Evolutionary conservation across 495 filamentous ascomycete genomes (phyloP), one percentile per base, ranked within the genome.

Genomic region (Copromyces sp.): DNA sequence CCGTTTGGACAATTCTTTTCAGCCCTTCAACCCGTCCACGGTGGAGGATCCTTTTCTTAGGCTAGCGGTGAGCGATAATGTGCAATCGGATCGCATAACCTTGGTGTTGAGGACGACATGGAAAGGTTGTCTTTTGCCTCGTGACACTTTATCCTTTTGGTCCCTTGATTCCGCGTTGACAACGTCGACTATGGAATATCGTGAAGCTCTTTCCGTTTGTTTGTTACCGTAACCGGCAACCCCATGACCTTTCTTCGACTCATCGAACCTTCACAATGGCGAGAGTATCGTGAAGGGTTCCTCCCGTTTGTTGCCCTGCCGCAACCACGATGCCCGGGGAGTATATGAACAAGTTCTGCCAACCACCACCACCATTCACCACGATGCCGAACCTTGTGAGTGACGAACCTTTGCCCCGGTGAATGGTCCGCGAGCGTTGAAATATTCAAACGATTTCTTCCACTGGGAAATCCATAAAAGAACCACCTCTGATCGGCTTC

Each of bases 51-150:
- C 4, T 24, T 29, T 24, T 4, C 3, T 2, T 9, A 6, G 20
- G 11, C 0, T 4, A 1, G 20, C 20, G 20, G 9, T 53, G 20
- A 53, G 0, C 4, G 11, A 14, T 0, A 12, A 7, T 0, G 0
- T 47, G 20, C 45, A 20, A 53, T 24, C 20, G 4, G 20, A 53
- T 1, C 2, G 2, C 0, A 53, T 0, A 3, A 6, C 0, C 24
- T 24, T 24, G 0, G 1, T 24, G 9, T 53, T 12, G 20, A 7
- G 20, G 20, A 53, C 4, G 6, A 6, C 20, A 0, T 24, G 2
- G 20, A 3, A 14, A 4, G 9, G 0, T 53, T 24, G 12, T 3
- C 45, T 6, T n/a, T 17, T 24, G 1, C 9, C 0, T 2, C 1
- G 0, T 24, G 20, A 53, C 9, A 53, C n/a, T 14, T 53, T 9